Percentiles rank a stretch among this genome's conserved stretches.
phyloP scores from a whole-genome alignment of 306 rosid genomes.

The Prunus davidiana region DNA sequence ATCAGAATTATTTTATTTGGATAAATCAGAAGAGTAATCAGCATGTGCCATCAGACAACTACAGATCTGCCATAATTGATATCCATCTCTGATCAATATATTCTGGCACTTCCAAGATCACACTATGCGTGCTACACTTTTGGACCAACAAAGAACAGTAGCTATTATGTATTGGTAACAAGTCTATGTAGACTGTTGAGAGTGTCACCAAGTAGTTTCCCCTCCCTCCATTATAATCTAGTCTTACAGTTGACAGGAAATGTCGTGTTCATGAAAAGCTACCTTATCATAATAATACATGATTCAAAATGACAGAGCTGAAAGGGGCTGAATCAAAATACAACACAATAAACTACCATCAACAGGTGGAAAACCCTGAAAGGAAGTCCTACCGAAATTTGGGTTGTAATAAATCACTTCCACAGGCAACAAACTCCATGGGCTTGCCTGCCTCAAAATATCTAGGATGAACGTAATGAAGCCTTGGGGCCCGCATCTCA shows the following conservation, averaged over 20 bases:
- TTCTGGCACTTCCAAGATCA: neutral
- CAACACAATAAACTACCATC: neutral
- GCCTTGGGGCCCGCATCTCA: constrained; percentile 67
- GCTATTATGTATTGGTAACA: neutral
- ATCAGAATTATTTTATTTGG: neutral
- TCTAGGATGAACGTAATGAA: constrained; percentile 83
- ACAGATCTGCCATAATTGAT: neutral
- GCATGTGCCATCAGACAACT: neutral
- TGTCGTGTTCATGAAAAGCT: neutral
- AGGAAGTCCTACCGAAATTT: constrained; percentile 64
- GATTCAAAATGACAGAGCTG: neutral
- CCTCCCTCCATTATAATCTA: neutral
- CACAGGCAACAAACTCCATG: constrained; percentile 92
- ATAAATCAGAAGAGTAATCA: neutral
- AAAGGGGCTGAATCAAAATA: neutral
- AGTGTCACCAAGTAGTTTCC: neutral
- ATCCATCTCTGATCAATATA: neutral
- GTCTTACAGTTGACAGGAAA: neutral
- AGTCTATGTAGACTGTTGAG: neutral
- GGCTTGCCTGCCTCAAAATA: constrained; percentile 97
- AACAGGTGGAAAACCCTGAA: neutral
- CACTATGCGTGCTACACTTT: neutral
- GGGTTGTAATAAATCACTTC: constrained; percentile 78
- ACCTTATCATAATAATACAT: neutral
- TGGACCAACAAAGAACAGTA: neutral